These are phyloP conservation scores for Raffaelea arxii DNA, from an alignment of 2,329 filamentous ascomycete genomes.

Conservation along the genomic window DNA sequence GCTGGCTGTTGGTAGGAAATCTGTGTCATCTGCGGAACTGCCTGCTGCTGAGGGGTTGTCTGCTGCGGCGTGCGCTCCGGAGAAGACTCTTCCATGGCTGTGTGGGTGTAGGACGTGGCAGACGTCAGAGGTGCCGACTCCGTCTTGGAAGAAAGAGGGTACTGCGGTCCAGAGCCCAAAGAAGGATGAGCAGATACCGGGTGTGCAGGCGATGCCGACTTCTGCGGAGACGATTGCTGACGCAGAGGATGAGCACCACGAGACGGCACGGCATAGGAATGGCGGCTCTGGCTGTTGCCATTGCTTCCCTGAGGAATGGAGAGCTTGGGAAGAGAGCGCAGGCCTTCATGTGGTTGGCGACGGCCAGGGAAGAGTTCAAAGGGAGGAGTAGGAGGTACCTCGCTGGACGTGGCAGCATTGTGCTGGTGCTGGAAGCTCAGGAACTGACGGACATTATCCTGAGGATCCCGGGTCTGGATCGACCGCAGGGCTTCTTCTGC, in stretches of 20 bases:
- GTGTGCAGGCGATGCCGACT: constrained; percentile 2
- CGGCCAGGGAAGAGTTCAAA: constrained; percentile 50
- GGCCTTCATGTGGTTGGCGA: constrained; percentile 39
- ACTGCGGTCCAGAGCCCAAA: not conserved
- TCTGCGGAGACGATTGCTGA: not conserved
- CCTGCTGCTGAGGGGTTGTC: no score
- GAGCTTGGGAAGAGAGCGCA: constrained; percentile 52
- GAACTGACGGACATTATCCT: constrained; percentile 90
- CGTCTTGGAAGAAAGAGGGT: constrained; percentile 6
- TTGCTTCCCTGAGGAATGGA: constrained; percentile 39
- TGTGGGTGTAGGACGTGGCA: constrained; percentile 12
- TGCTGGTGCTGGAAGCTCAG: constrained; percentile 68
- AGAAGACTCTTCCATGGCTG: constrained; percentile 13
- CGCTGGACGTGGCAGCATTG: constrained; percentile 25
- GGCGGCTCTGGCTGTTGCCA: constrained; percentile 10
- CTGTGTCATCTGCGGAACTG: no score
- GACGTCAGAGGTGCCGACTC: constrained; percentile 6
- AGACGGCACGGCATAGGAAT: not conserved
- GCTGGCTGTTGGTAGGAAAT: constrained; percentile 29
- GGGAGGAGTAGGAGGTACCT: constrained; percentile 60
- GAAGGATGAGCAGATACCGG: constrained; percentile 12
- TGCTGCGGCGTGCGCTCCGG: constrained; percentile 1
- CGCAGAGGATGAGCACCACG: not conserved
- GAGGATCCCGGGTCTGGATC: constrained; percentile 66
- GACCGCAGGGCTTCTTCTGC: constrained; percentile 64